Conservation (phyloP, 495 filamentous ascomycete genomes). For the Neurospora sublineolata region DNA sequence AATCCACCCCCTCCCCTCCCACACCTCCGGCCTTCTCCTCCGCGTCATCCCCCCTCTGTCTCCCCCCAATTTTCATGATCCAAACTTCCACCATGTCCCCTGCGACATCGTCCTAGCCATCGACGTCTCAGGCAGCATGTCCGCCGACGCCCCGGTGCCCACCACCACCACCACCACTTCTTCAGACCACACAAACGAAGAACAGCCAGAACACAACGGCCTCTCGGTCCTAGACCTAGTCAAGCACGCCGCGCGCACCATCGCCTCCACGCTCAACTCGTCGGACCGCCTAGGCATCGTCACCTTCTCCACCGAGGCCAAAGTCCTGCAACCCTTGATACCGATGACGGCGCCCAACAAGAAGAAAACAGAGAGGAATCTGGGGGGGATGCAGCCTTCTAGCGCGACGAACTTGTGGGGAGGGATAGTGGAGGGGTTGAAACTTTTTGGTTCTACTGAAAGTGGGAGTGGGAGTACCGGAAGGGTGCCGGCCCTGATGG, state of each 20-base stretch:
- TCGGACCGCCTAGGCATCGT: slow-evolving; percentile 35
- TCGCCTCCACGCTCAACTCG: slow-evolving; percentile 29
- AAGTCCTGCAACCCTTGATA: slow-evolving; percentile 25
- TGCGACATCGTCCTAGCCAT: slow-evolving; percentile 38
- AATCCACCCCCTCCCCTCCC: slow-evolving; percentile 22
- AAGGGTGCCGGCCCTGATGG: slow-evolving; percentile 30
- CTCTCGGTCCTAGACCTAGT: slow-evolving; percentile 32
- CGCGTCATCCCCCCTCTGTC: slow-evolving; percentile 25
- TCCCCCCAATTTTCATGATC: slow-evolving; percentile 13
- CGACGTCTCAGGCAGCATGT: slow-evolving; percentile 37
- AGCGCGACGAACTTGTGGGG: slow-evolving; percentile 32
- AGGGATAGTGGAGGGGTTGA: slow-evolving; percentile 26
- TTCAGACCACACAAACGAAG: slow-evolving; percentile 7
- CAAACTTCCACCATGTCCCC: slow-evolving; percentile 18
- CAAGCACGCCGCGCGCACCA: slow-evolving; percentile 35
- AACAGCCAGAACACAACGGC: slow-evolving; percentile 19
- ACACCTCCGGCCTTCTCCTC: slow-evolving; percentile 29
- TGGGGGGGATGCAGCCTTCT: slow-evolving; percentile 18
- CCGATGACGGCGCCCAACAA: slow-evolving; percentile 27
- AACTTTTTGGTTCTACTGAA: slow-evolving; percentile 15
- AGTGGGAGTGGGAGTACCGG: not conserved
- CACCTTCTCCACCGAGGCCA: slow-evolving; percentile 22
- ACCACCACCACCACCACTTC: not conserved
- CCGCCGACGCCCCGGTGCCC: slow-evolving; percentile 17
- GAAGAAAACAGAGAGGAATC: slow-evolving; percentile 13